phyloP scores from a whole-genome alignment of 441 rosid species.

The Gossypium gossypioides region DNA sequence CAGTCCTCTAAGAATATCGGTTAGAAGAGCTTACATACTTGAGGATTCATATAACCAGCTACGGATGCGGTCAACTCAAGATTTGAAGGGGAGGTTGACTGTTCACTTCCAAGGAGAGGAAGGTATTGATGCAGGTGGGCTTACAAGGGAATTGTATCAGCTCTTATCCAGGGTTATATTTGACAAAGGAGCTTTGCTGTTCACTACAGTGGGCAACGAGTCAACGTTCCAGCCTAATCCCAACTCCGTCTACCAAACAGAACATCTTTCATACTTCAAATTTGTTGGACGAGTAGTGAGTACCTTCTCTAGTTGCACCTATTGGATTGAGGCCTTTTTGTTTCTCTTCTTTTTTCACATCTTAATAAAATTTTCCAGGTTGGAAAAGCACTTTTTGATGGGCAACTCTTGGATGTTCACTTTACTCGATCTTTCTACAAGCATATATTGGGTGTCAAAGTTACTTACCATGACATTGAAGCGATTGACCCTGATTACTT shows the following conservation, averaged over 20 bases:
- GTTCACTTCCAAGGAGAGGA: slow-evolving; percentile 95
- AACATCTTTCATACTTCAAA: slow-evolving; percentile 93
- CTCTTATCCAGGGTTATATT: slow-evolving; percentile 85
- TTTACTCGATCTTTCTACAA: slow-evolving; percentile 94
- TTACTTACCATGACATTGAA: slow-evolving; percentile 88
- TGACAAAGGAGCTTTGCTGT: slow-evolving; percentile 90
- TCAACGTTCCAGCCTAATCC: slow-evolving; percentile 97
- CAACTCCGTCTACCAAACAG: slow-evolving; percentile 88
- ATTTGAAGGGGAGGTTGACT: slow-evolving; percentile 82
- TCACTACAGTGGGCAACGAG: slow-evolving; percentile 94
- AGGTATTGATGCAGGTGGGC: slow-evolving; percentile 98
- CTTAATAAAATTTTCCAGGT: slow-evolving; percentile 40
- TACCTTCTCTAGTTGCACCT: slow-evolving; percentile 16
- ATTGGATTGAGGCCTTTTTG: not conserved
- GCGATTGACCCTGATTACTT: slow-evolving; percentile 91
- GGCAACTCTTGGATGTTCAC: slow-evolving; percentile 89
- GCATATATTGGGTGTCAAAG: slow-evolving; percentile 86
- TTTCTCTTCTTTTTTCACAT: not conserved
- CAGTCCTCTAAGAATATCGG: slow-evolving; percentile 79
- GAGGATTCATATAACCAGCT: slow-evolving; percentile 95
- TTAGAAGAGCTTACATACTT: slow-evolving; percentile 86
- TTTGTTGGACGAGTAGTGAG: slow-evolving; percentile 94
- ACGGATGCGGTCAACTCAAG: slow-evolving; percentile 70
- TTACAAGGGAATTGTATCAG: slow-evolving; percentile 98
- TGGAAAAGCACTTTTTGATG: slow-evolving; percentile 90